Evolutionary conservation across 371 early-diverging fungal genomes (phyloP).

Genomic region (Catenaria anguillulae): DNA sequence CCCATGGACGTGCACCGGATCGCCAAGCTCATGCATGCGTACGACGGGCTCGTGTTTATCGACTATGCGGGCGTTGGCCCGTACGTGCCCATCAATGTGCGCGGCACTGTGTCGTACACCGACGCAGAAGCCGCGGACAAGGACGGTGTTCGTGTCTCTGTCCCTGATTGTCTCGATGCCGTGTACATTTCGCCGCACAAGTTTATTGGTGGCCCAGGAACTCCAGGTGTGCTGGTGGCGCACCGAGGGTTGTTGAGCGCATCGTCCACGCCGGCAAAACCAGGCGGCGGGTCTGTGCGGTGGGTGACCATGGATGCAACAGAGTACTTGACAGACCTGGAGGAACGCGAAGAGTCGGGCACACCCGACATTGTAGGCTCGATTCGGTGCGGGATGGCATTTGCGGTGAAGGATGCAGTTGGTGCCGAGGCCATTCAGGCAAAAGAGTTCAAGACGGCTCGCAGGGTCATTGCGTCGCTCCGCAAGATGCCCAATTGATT

Average conservation of each 20-base stretch:
- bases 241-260: neutral
- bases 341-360: conserved; percentile 10
- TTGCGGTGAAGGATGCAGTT: conserved; percentile 11
- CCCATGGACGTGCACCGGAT: conserved; percentile 2
- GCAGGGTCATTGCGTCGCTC: too few species aligned
- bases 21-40: conserved; percentile 7
- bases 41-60: conserved; percentile 10
- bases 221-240: conserved; percentile 10
- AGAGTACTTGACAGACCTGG: conserved; percentile 4
- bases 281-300: conserved; percentile 11
- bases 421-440: too few species aligned
- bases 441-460: too few species aligned
- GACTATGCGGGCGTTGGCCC: conserved; percentile 11
- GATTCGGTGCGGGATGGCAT: conserved; percentile 12
- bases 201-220: conserved; percentile 12
- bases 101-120: neutral
- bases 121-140: neutral
- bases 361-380: conserved; percentile 11
- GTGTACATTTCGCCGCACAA: conserved; percentile 10
- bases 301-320: conserved; percentile 4
- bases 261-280: neutral
- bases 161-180: conserved; percentile 2
- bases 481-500: too few species aligned
- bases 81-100: neutral
- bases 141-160: neutral